Conservation (phyloP, 2,329 filamentous ascomycete genomes). For the Cephalotrichum gorgonifer region DNA sequence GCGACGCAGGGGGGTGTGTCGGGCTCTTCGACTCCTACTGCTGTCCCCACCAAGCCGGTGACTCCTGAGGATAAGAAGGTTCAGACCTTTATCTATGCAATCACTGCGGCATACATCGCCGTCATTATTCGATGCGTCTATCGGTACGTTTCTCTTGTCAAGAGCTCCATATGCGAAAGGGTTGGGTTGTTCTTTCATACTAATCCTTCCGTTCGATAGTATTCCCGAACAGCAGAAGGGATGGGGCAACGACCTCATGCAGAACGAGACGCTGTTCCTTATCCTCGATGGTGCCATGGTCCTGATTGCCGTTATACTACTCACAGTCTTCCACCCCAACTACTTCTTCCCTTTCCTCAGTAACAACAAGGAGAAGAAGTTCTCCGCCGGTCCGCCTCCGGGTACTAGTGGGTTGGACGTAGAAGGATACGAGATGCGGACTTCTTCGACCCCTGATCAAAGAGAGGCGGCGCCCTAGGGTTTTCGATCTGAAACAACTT, state of each 20-base stretch:
- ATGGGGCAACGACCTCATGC: constrained; percentile 10
- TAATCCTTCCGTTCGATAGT: constrained; percentile 1
- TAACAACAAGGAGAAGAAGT: neutral
- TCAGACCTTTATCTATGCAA: constrained; percentile 4
- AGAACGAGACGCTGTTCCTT: constrained; percentile 10
- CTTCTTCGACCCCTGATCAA: neutral
- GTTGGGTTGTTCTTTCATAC: neutral
- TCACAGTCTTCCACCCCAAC: constrained; percentile 8
- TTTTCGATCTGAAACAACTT: neutral
- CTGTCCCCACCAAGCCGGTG: neutral
- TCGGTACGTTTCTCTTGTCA: constrained; percentile 6
- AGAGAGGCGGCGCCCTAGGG: neutral
- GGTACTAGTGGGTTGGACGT: neutral
- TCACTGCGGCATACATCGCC: constrained; percentile 7
- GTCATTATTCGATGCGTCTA: constrained; percentile 10
- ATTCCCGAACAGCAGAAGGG: constrained; percentile 8
- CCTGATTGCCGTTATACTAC: constrained; percentile 3
- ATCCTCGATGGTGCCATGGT: constrained; percentile 10
- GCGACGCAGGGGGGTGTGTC: neutral
- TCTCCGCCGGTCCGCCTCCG: neutral
- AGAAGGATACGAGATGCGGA: neutral
- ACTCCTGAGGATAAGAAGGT: constrained; percentile 1
- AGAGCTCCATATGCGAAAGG: neutral
- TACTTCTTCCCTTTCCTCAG: constrained; percentile 9
- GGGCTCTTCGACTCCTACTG: neutral